phyloP scores from a whole-genome alignment of 495 filamentous ascomycete genomes.

The Xylona heveae region DNA sequence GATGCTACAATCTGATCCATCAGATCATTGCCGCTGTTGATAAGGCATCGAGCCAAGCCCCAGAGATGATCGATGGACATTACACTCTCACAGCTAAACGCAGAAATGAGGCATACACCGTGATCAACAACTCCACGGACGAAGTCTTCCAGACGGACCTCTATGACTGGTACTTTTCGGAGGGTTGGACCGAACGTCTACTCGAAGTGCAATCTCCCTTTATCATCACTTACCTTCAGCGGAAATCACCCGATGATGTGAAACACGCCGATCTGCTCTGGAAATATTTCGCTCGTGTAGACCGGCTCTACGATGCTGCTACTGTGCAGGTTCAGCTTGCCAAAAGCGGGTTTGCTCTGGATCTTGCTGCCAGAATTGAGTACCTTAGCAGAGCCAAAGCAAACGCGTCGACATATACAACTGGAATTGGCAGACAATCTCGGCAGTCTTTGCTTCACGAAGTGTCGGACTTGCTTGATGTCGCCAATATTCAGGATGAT shows the following conservation, averaged over 20 bases:
- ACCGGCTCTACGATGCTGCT: constrained; percentile 66
- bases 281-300: constrained; percentile 62
- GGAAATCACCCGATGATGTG: constrained; percentile 42
- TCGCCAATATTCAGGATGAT: constrained; percentile 90
- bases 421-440: constrained; percentile 47
- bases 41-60: constrained; percentile 34
- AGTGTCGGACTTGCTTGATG: constrained; percentile 68
- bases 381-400: constrained; percentile 74
- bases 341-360: constrained; percentile 52
- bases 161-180: constrained; percentile 87
- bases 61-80: constrained; percentile 57
- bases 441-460: constrained; percentile 63
- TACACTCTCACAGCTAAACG: constrained; percentile 52
- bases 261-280: constrained; percentile 81
- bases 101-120: constrained; percentile 64
- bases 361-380: constrained; percentile 60
- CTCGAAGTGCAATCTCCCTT: constrained; percentile 63
- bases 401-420: constrained; percentile 58
- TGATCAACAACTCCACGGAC: constrained; percentile 67
- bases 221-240: constrained; percentile 69
- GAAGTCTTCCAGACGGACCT: constrained; percentile 85
- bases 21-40: constrained; percentile 59
- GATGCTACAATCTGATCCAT: constrained; percentile 69
- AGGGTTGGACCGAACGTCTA: constrained; percentile 64
- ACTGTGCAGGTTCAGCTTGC: constrained; percentile 68